phyloP scores from a whole-genome alignment of 1,284 basidiomycete species.

The Apiotrichum akiyoshidainum region DNA sequence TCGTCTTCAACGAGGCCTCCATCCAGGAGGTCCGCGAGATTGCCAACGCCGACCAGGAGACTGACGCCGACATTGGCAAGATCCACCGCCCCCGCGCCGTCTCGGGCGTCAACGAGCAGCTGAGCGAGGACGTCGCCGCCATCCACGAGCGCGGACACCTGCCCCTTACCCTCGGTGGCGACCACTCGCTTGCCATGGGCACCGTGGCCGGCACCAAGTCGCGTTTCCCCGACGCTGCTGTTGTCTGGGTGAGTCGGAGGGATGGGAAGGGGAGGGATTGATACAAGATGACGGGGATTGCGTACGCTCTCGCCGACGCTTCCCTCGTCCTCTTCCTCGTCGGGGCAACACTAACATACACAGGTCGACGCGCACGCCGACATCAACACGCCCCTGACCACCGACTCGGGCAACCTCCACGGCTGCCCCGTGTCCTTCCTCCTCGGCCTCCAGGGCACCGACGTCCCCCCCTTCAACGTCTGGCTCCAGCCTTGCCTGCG shows the following conservation, averaged over 20 bases:
- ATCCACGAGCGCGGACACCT: conserved; percentile 76
- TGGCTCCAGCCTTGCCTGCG: conserved; percentile 77
- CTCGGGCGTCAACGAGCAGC: conserved; percentile 73
- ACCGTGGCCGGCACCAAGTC: conserved; percentile 57
- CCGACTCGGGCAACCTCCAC: conserved; percentile 90
- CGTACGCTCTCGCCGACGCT: too few species aligned
- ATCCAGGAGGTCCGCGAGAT: conserved; percentile 68
- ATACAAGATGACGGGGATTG: too few species aligned
- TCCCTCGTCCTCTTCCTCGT: background rate
- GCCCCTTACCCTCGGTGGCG: conserved; percentile 91
- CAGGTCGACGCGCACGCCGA: conserved; percentile 83
- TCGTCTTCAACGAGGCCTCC: conserved; percentile 78
- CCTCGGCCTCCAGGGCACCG: conserved; percentile 62
- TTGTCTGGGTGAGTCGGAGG: conserved; percentile 67
- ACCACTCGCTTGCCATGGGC: conserved; percentile 91
- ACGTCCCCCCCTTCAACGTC: conserved; percentile 58
- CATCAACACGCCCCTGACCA: conserved; percentile 86
- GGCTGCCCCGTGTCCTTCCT: conserved; percentile 98
- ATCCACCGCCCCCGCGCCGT: conserved; percentile 86
- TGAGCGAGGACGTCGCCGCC: conserved; percentile 70
- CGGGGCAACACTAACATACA: background rate
- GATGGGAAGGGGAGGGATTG: too few species aligned
- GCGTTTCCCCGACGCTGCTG: conserved; percentile 62
- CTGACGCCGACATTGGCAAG: conserved; percentile 78
- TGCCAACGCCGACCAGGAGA: conserved; percentile 21